Conservation (phyloP, 371 early-diverging fungal species). For the Spraguea lophii region DNA sequence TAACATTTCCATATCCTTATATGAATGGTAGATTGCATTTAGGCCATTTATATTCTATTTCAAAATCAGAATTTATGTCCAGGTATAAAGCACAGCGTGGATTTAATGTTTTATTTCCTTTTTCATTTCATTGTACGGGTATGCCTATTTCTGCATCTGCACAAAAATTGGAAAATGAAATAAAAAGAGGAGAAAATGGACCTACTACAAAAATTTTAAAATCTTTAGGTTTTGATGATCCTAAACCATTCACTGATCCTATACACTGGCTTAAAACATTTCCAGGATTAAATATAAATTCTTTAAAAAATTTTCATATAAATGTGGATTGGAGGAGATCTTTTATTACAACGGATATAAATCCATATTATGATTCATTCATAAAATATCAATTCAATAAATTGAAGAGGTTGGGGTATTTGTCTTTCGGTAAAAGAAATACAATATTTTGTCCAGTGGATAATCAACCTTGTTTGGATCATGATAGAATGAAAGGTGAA, state of each 20-base stretch:
- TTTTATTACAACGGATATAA: slow-evolving; percentile 93
- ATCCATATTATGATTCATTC: slow-evolving; percentile 95
- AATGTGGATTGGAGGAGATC: slow-evolving; percentile 90
- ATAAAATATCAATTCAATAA: slow-evolving; percentile 94
- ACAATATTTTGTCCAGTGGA: slow-evolving; percentile 88
- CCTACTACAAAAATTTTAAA: slow-evolving; percentile 84
- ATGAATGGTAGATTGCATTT: slow-evolving; percentile 95
- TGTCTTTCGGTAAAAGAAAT: slow-evolving; percentile 90
- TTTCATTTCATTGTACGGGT: slow-evolving; percentile 97
- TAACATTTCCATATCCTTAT: slow-evolving; percentile 93
- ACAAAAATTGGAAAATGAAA: slow-evolving; percentile 78
- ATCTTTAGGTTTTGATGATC: slow-evolving; percentile 71
- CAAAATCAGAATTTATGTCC: slow-evolving; percentile 81
- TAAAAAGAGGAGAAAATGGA: slow-evolving; percentile 59
- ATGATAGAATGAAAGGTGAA: slow-evolving; percentile 90
- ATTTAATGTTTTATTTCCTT: slow-evolving; percentile 77
- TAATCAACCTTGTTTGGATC: slow-evolving; percentile 98
- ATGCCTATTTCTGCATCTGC: slow-evolving; percentile 99
- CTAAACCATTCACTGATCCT: slow-evolving; percentile 78
- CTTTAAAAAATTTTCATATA: slow-evolving; percentile 62
- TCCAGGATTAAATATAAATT: slow-evolving; percentile 64
- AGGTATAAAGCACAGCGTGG: slow-evolving; percentile 81
- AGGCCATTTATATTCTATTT: slow-evolving; percentile 87
- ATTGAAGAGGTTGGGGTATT: slow-evolving; percentile 56
- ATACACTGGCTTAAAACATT: slow-evolving; percentile 82